Evolutionary conservation across 1,284 basidiomycete species (phyloP), one percentile per base, ranked within the genome.

Genomic region (Rhodotorula sp.): DNA sequence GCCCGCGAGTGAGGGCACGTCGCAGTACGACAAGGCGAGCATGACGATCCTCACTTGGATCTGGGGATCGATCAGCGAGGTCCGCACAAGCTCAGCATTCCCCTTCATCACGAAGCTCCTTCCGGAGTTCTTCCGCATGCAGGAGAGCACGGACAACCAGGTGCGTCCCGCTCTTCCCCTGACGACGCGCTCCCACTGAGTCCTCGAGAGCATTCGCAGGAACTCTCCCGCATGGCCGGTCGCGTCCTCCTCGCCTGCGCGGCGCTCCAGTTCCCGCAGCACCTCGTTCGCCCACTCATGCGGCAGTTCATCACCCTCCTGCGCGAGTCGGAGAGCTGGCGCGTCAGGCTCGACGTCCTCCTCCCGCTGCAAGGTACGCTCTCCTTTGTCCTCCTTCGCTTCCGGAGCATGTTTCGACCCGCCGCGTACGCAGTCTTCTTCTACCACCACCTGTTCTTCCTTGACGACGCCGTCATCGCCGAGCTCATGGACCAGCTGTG

Each of bases 1-100:
- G 66, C 82, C 83, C 3, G 80, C 79, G 27, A 79, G 81, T 2
- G 79, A 82, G 46, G 82, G 82, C 36, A 73, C 78, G 78, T 94
- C 91, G 8, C 88, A 88, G 84, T 96, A 96, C 81, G 94, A 97
- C 83, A 93, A 91, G 83, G 88, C 92, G 67, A 90, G 91, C 21
- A 82, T 92, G 69, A 90, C 90, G 34, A 82, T 92, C 71, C 80
- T 93, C 37, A 86, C 89, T 76, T 92, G 90, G 90, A 84, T 92
- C 61, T 93, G 91, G 91, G 83, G 87, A 41, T 86, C 72, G 59
- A 73, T 79, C 53, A 77, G 71, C 64, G 80, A 79, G 68, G 73
- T 71, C 56, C 72, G 78, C n/a, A 71, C 78, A 36, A 70, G 72
- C 46, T 73, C 76, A 0, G 76, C 75, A 50, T 80, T 77, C 70